Base-by-base conservation (phyloP, 768 basidiomycete genomes). In the Lanmaoa pseudosensibilis region DNA sequence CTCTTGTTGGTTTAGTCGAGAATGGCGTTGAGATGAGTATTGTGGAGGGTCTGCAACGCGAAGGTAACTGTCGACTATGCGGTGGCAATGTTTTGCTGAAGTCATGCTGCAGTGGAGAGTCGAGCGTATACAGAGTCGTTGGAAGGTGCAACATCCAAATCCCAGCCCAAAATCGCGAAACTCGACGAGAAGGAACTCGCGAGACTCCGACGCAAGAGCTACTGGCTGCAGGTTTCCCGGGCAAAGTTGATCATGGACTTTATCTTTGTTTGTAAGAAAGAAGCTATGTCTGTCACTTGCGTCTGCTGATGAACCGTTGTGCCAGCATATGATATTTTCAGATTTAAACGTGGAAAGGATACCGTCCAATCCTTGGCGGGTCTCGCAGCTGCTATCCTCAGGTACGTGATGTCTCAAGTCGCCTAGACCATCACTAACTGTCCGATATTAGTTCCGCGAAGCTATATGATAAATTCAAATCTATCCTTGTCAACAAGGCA, bases 191-290 rank as follows among this genome's bases (percentile, higher is more conserved):
- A 80, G 70, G 90, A 92, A 69, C 76, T 92, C 45, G 68, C 74
- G 48, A 75, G 87, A 41, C 79, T 94, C 36, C 80, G 82, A 68
- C 79, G 81, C 60, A 86, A 91, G 71, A 84, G 83, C 62, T 85
- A 87, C 64, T 93, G 91, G 91, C 74, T 93, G 46, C 83, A 83
- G 62, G 70, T 89, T 48, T 80, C 86, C 25, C 75, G 87, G 55
- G 75, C 78, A 53, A 94, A 94, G 75, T 75, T 94, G 56, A 65
- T 81, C 41, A 90, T 92, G 90, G 92, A 94, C 70, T 74, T 94
- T 58, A 83, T 92, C 65, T 94, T 93, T 73, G 92, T 92, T 67
- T 92, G 91, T 94, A 68, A 73, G 83, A 58, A 11, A 13, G 19
- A 46, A 4, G 34, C 1, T 4, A 63, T 76, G 75, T 32, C 55